Percentiles rank a stretch among this genome's conserved stretches.
These are phyloP conservation scores for Aspergillus ruber DNA, from an alignment of 2,329 filamentous ascomycete species.

Conservation along the genomic window DNA sequence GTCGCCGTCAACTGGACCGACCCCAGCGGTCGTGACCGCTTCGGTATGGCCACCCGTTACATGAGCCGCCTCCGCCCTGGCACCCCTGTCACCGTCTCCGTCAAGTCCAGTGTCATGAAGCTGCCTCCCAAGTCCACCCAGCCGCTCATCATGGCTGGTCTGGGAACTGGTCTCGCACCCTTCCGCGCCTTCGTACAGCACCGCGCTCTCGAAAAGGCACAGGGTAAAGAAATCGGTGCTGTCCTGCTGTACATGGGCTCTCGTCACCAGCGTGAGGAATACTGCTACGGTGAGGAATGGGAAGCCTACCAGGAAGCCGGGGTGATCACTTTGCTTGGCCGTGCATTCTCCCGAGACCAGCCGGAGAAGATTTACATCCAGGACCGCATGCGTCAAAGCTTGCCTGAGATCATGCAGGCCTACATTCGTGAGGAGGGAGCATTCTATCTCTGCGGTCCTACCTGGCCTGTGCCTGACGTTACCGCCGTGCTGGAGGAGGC, in stretches of 20 bases:
- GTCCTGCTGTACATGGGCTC: conserved; percentile 96
- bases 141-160: conserved; percentile 96
- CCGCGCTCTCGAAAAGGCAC: conserved; percentile 95
- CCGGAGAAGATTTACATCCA: conserved; percentile 99
- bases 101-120: conserved; percentile 99
- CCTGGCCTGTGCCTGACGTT: conserved; percentile 97
- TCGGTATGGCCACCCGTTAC: conserved; percentile 89
- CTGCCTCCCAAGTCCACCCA: conserved; percentile 80
- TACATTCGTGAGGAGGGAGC: conserved; percentile 83
- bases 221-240: conserved; percentile 87
- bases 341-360: conserved; percentile 94
- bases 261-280: conserved; percentile 95
- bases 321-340: conserved; percentile 86
- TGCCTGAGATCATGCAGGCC: conserved; percentile 73
- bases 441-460: conserved; percentile 96
- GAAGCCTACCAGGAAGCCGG: conserved; percentile 94
- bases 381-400: conserved; percentile 88
- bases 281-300: conserved; percentile 98
- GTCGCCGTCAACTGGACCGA: conserved; percentile 97
- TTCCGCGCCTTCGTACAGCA: conserved; percentile 99
- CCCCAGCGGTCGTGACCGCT: conserved; percentile 75
- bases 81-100: conserved; percentile 75
- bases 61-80: conserved; percentile 70
- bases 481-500: conserved; percentile 91
- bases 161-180: conserved; percentile 96